These are phyloP conservation scores for Microthyrium microscopicum DNA, from an alignment of 2,329 filamentous ascomycete genomes.

Conservation along the genomic window DNA sequence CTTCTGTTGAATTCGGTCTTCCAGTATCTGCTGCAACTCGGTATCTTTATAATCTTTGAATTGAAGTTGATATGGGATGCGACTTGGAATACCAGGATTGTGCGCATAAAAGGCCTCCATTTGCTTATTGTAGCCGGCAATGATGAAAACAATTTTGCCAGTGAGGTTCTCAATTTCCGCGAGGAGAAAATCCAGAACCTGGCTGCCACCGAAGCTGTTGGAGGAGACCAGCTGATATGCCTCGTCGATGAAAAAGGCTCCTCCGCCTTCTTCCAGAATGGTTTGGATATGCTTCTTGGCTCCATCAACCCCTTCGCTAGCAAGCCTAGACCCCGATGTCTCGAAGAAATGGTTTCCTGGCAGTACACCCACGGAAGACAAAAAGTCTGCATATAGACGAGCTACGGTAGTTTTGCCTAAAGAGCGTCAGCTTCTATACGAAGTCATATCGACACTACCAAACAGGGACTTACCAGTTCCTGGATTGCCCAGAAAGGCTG, in stretches of 20 bases:
- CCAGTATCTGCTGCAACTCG: slow-evolving; percentile 47
- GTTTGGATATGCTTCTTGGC: slow-evolving; percentile 40
- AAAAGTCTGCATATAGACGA: slow-evolving; percentile 48
- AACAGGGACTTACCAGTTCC: slow-evolving; percentile 41
- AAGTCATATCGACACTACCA: neutral
- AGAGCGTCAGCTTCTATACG: slow-evolving; percentile 8
- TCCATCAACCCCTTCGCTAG: slow-evolving; percentile 41
- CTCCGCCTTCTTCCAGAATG: slow-evolving; percentile 43
- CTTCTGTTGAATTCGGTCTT: slow-evolving; percentile 34
- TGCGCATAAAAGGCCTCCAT: slow-evolving; percentile 66
- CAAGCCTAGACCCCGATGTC: slow-evolving; percentile 49
- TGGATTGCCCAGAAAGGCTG: slow-evolving; percentile 52
- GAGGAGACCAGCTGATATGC: slow-evolving; percentile 55
- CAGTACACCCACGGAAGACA: slow-evolving; percentile 45
- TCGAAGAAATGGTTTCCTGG: slow-evolving; percentile 46
- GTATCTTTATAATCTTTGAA: slow-evolving; percentile 54
- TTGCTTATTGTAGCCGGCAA: slow-evolving; percentile 56
- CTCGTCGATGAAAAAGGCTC: slow-evolving; percentile 63
- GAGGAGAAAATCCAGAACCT: slow-evolving; percentile 54
- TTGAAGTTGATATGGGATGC: slow-evolving; percentile 47
- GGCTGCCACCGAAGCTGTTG: slow-evolving; percentile 38
- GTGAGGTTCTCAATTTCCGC: slow-evolving; percentile 55
- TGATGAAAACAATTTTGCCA: slow-evolving; percentile 53
- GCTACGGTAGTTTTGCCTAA: slow-evolving; percentile 60
- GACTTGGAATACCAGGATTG: slow-evolving; percentile 53